phyloP scores from a whole-genome alignment of 768 basidiomycete species.

The Phaffia tasmanica region DNA sequence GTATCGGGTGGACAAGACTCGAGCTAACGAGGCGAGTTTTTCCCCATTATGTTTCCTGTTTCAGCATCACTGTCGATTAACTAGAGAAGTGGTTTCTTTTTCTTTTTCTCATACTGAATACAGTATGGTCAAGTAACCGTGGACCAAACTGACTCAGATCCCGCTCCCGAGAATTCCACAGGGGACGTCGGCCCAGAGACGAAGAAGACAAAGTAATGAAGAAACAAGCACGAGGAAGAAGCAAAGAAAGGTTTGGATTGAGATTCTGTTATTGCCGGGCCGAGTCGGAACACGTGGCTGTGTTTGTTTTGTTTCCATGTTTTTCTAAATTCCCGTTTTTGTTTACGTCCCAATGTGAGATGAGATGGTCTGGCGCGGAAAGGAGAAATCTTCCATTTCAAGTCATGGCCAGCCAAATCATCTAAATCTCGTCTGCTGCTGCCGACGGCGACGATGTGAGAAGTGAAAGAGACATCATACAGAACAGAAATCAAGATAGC shows the following conservation, averaged over 20 bases:
- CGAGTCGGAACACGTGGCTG: too few relatives aligned
- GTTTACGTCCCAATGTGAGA: too few relatives aligned
- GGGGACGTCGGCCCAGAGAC: neutral
- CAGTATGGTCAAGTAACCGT: slow-evolving; percentile 3
- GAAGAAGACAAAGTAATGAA: neutral
- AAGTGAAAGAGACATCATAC: too few relatives aligned
- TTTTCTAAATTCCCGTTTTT: too few relatives aligned
- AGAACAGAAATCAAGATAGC: too few relatives aligned
- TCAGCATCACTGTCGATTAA: neutral
- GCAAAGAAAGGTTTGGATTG: neutral
- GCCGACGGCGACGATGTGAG: too few relatives aligned
- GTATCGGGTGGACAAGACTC: slow-evolving; percentile 86
- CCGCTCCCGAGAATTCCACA: neutral
- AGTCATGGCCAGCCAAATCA: too few relatives aligned
- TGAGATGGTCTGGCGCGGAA: too few relatives aligned
- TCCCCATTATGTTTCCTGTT: neutral
- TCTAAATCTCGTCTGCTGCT: too few relatives aligned
- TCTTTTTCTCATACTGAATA: neutral
- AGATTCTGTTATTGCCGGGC: too few relatives aligned
- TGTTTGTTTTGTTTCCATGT: too few relatives aligned
- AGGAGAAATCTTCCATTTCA: too few relatives aligned
- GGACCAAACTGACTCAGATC: neutral
- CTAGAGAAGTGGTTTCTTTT: neutral
- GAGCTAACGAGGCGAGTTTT: slow-evolving; percentile 63
- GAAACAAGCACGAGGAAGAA: neutral